Conservation (phyloP, 139 green algal species). For the Chlorella sorokiniana region DNA sequence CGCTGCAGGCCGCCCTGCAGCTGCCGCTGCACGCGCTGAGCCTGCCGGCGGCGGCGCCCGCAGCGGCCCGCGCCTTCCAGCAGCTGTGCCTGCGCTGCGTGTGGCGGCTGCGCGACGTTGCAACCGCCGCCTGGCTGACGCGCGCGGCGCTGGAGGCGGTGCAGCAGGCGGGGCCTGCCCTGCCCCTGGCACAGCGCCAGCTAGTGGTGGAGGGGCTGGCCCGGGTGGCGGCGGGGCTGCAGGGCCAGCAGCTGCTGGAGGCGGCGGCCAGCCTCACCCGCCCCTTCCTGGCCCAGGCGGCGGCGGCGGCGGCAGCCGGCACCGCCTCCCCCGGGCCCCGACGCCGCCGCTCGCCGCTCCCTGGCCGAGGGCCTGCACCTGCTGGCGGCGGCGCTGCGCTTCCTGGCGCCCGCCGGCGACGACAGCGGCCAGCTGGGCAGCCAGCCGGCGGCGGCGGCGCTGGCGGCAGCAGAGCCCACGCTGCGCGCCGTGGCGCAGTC, state of each 20-base stretch:
- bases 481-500: constrained; percentile 45
- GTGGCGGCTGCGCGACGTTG: constrained; percentile 10
- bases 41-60: not conserved
- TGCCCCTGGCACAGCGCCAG: constrained; percentile 44
- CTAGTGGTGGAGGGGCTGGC: constrained; percentile 69
- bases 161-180: constrained; percentile 23
- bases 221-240: constrained; percentile 49
- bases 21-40: constrained; percentile 21
- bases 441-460: constrained; percentile 28
- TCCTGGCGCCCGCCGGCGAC: constrained; percentile 21
- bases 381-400: constrained; percentile 50
- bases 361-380: constrained; percentile 58
- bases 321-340: not conserved
- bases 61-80: constrained; percentile 54
- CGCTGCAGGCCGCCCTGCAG: constrained; percentile 29
- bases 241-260: constrained; percentile 27
- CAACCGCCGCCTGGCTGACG: constrained; percentile 24
- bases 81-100: constrained; percentile 62
- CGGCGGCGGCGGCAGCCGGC: constrained; percentile 27
- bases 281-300: constrained; percentile 2
- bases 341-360: not conserved
- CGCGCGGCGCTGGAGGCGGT: constrained; percentile 32
- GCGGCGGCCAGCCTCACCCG: constrained; percentile 15
- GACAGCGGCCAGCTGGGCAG: constrained; percentile 31
- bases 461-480: constrained; percentile 50